These are phyloP conservation scores for Cercospora brassicicola DNA, from an alignment of 2,329 filamentous ascomycete genomes.

Conservation along the genomic window DNA sequence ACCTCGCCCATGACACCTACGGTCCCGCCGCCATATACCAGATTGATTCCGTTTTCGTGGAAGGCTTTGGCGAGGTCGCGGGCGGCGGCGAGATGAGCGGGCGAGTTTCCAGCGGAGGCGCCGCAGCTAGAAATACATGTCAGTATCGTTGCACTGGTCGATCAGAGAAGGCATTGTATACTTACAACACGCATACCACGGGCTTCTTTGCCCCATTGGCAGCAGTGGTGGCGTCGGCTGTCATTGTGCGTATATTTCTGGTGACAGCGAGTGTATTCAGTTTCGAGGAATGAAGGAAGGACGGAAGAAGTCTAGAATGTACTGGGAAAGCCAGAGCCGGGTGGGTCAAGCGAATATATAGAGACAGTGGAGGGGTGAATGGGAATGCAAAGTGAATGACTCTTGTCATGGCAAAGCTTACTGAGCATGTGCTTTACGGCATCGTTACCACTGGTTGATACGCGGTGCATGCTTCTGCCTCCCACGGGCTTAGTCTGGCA, in stretches of 20 bases:
- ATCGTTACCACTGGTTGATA: constrained; percentile 5
- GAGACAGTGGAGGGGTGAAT: neutral
- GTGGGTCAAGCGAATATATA: neutral
- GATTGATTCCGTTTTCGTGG: constrained; percentile 71
- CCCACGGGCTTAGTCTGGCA: neutral
- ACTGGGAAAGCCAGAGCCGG: neutral
- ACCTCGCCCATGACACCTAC: constrained; percentile 94
- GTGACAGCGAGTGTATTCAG: neutral
- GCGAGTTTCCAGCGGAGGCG: constrained; percentile 69
- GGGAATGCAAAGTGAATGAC: constrained; percentile 14
- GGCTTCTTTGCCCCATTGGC: constrained; percentile 44
- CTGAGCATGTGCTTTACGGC: constrained; percentile 10
- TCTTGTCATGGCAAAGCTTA: constrained; percentile 10
- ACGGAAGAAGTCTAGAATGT: neutral
- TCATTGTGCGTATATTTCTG: constrained; percentile 11
- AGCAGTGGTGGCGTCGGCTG: neutral
- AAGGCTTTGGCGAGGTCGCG: constrained; percentile 71
- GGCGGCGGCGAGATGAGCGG: constrained; percentile 75
- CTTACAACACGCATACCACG: constrained; percentile 84
- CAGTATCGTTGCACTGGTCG: neutral
- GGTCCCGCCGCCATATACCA: constrained; percentile 95
- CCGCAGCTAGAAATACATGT: constrained; percentile 64
- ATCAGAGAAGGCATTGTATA: neutral
- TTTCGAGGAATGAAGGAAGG: neutral
- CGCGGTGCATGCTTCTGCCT: neutral